Conservation (phyloP, 1,139 yeast species). For the Debaryomyces nepalensis region DNA sequence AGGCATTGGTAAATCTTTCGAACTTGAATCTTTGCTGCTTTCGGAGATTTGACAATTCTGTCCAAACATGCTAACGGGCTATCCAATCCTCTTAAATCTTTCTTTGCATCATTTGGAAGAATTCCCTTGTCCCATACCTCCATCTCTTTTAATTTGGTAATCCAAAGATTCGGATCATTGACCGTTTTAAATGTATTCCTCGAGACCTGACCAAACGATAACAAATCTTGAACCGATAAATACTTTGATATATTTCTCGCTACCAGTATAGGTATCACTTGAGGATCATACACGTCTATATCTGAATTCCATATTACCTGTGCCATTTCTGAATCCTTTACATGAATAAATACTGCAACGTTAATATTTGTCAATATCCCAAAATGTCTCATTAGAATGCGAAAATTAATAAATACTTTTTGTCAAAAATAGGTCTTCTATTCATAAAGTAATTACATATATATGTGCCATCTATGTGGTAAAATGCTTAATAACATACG, state of each 20-base stretch:
- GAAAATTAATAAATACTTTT: slow-evolving; percentile 2
- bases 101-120: not conserved
- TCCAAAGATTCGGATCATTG: slow-evolving; percentile 55
- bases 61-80: slow-evolving; percentile 48
- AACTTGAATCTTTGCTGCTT: slow-evolving; percentile 49
- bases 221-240: slow-evolving; percentile 41
- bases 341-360: not conserved
- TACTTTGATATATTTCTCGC: slow-evolving; percentile 43
- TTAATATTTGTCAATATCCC: not conserved
- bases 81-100: slow-evolving; percentile 14
- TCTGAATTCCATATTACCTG: slow-evolving; percentile 55
- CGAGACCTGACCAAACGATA: slow-evolving; percentile 42
- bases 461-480: slow-evolving; percentile 11
- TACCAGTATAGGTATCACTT: slow-evolving; percentile 46
- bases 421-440: not conserved
- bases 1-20: slow-evolving; percentile 47
- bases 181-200: slow-evolving; percentile 43
- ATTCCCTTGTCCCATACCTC: slow-evolving; percentile 48
- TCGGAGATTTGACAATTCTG: slow-evolving; percentile 41
- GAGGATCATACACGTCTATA: slow-evolving; percentile 50
- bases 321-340: slow-evolving; percentile 33
- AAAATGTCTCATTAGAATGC: slow-evolving; percentile 11
- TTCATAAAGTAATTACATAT: slow-evolving; percentile 1
- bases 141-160: slow-evolving; percentile 49
- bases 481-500: slow-evolving; percentile 11